Evolutionary conservation across 176 grass and related monocot genomes (phyloP).

Genomic region (Triticum aestivum): IWGSC_CS_RefSeq_v2.1 NC_057814.1:93501053-93501552

Average conservation of each 20-base stretch:
- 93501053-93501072: neutral
- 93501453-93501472: conserved; percentile 84
- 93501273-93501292: too few species aligned
- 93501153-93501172: neutral
- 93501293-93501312: conserved; percentile 27
- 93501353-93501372: conserved; percentile 65
- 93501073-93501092: neutral
- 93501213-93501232: neutral
- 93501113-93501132: neutral
- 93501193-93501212: neutral
- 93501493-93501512: conserved; percentile 83
- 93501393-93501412: conserved; percentile 79
- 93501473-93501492: conserved; percentile 85
- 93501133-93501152: neutral
- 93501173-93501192: neutral
- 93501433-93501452: conserved; percentile 74
- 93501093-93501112: neutral
- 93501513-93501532: conserved; percentile 89
- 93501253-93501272: neutral
- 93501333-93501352: conserved; percentile 78
- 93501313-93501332: conserved; percentile 65
- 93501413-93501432: conserved; percentile 79
- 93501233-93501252: neutral
- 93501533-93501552: conserved; percentile 94
- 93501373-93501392: conserved; percentile 72